Conservation (phyloP, 805 yeast genomes). For the Maudiozyma pseudohumilis region DNA sequence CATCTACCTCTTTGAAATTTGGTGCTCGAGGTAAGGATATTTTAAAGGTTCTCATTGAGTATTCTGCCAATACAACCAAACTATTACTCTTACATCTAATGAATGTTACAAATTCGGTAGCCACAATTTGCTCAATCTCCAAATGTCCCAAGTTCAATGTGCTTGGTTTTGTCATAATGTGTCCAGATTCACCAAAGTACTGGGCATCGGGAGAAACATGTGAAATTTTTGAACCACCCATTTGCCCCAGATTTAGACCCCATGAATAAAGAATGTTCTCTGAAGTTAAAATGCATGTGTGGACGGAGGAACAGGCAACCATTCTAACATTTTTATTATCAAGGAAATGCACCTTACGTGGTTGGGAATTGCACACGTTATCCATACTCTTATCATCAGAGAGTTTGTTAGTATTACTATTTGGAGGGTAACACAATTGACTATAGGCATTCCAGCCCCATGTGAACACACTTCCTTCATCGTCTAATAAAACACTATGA, state of each 20-base stretch:
- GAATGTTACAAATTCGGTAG: slow-evolving; percentile 62
- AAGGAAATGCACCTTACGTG: slow-evolving; percentile 22
- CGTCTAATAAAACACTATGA: slow-evolving; percentile 53
- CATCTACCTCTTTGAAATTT: slow-evolving; percentile 20
- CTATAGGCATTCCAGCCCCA: slow-evolving; percentile 71
- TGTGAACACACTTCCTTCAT: slow-evolving; percentile 44
- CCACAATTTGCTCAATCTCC: slow-evolving; percentile 43
- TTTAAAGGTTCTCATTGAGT: slow-evolving; percentile 45
- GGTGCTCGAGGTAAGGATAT: slow-evolving; percentile 28
- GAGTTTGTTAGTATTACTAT: slow-evolving; percentile 12
- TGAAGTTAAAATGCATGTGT: slow-evolving; percentile 49
- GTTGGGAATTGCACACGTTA: slow-evolving; percentile 14
- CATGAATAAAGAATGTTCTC: slow-evolving; percentile 45
- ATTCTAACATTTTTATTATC: slow-evolving; percentile 30
- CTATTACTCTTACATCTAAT: slow-evolving; percentile 49
- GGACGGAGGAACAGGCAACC: slow-evolving; percentile 55
- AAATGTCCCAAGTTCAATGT: slow-evolving; percentile 13
- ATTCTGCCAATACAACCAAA: slow-evolving; percentile 50
- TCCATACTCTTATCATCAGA: slow-evolving; percentile 20
- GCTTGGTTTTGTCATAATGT: slow-evolving; percentile 14
- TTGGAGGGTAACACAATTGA: slow-evolving; percentile 52
- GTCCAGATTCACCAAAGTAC: slow-evolving; percentile 36
- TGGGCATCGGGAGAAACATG: slow-evolving; percentile 34
- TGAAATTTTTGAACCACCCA: slow-evolving; percentile 43
- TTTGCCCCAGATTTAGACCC: slow-evolving; percentile 79